Base-by-base conservation (phyloP, 208 protist species). In the Entamoeba invadens region DNA sequence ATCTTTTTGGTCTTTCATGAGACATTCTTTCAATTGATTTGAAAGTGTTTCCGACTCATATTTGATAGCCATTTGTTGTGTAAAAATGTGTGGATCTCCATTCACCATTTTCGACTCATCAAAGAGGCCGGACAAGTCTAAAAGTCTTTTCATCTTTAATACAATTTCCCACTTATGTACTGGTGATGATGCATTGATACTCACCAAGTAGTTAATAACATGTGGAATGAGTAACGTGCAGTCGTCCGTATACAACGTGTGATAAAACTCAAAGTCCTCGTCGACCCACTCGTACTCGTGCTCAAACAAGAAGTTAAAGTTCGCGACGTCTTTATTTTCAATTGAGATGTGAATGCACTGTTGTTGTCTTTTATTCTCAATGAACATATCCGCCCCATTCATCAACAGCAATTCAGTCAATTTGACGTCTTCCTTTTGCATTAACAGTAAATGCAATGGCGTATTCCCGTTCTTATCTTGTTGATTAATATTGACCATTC, bases 21-120 rank as follows among this genome's bases (percentile, higher is more conserved):
- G 38, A 87, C 57, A 87, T 87, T 87, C 57, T 87, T 87, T 87
- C 38, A 87, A 87, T 87, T 87, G 57, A n/a, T 87, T 87, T 87
- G 8, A 42, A 0, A 87, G 21, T 87, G 57, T 87, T 87, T 87
- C 57, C 4, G 18, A 12, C 38, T 87, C 57, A n/a, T 87, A 87
- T 87, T 87, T 87, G 38, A 87, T 87, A 35, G 57, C 57, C 3
- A 87, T 10, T 35, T 35, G 38, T 87, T 87, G 57, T 12, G 38
- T 87, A 87, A 87, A 87, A 87, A 87, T 87, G 25, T 87, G 8
- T 35, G 57, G 25, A n/a, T 35, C 38, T 2, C 31, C 31, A n/a
- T 38, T 87, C 12, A 35, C 21, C 31, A 87, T 14, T 35, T 12
- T 87, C 8, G 57, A 87, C 31, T 87, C 57, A 87, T 8, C 31